phyloP scores from a whole-genome alignment of 305 asterid genomes.

The Andrographis paniculata region DNA sequence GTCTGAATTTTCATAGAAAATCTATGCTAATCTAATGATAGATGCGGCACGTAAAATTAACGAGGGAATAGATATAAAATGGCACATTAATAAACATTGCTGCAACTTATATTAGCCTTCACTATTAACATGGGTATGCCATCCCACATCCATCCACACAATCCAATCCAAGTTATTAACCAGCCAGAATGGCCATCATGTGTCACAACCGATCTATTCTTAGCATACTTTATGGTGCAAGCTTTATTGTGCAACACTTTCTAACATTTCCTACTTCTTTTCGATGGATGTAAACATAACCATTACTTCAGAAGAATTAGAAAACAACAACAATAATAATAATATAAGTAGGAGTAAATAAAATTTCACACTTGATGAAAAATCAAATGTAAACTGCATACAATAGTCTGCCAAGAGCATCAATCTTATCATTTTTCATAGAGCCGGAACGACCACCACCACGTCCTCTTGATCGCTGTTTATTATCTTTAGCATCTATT shows the following conservation, averaged over 20 bases:
- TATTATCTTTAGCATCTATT: slow-evolving; percentile 27
- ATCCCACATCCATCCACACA: background rate
- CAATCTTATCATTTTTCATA: slow-evolving; percentile 61
- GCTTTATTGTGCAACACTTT: background rate
- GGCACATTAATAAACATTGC: too few species aligned
- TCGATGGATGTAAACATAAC: background rate
- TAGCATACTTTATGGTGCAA: background rate
- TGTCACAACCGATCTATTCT: background rate
- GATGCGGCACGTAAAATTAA: too few species aligned
- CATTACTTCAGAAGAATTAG: background rate
- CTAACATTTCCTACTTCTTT: background rate
- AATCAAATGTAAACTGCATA: slow-evolving; percentile 23
- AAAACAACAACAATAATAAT: too few species aligned
- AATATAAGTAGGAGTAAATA: too few species aligned
- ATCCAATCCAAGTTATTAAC: slow-evolving; percentile 1
- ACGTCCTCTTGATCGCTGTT: slow-evolving; percentile 31
- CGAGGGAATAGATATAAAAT: too few species aligned
- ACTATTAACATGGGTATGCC: background rate
- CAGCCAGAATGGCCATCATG: background rate
- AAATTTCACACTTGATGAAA: background rate
- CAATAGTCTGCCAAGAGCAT: slow-evolving; percentile 87
- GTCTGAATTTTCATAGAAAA: too few species aligned
- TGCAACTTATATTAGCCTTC: too few species aligned
- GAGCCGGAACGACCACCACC: slow-evolving; percentile 38
- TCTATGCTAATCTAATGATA: too few species aligned